Conservation (phyloP, 345 rosid genomes). For the Conringia planisiliqua region DNA sequence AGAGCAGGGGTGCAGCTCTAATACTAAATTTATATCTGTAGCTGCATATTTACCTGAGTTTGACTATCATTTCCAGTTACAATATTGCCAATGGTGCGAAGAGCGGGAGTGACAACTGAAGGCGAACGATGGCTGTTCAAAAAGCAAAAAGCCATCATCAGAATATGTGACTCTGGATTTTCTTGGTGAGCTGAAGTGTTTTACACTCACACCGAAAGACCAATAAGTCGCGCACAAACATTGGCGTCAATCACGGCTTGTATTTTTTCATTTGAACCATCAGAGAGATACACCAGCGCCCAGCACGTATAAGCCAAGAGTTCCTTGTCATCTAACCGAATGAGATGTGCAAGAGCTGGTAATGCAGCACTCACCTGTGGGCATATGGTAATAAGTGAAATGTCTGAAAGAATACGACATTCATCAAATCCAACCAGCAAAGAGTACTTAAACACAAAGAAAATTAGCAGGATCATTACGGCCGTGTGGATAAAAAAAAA, state of each 20-base stretch:
- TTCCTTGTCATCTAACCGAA: slow-evolving; percentile 68
- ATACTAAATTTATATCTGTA: neutral
- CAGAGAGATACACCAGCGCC: slow-evolving; percentile 48
- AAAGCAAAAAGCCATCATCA: slow-evolving; percentile 28
- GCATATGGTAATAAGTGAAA: slow-evolving; percentile 1
- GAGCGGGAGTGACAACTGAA: slow-evolving; percentile 32
- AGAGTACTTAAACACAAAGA: neutral
- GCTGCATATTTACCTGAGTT: slow-evolving; percentile 27
- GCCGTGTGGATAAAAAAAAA: neutral
- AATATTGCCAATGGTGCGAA: slow-evolving; percentile 37
- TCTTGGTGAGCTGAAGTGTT: slow-evolving; percentile 8
- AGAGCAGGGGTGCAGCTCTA: neutral
- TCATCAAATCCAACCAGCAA: neutral
- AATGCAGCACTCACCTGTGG: slow-evolving; percentile 72
- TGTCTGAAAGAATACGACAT: slow-evolving; percentile 2
- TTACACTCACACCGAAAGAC: slow-evolving; percentile 62
- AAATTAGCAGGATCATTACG: neutral
- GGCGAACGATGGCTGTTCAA: slow-evolving; percentile 35
- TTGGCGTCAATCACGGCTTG: slow-evolving; percentile 81
- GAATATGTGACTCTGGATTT: slow-evolving; percentile 12
- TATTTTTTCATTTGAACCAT: slow-evolving; percentile 71
- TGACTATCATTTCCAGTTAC: slow-evolving; percentile 36
- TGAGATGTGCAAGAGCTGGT: slow-evolving; percentile 62
- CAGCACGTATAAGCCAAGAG: slow-evolving; percentile 75
- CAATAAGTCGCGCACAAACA: slow-evolving; percentile 68